Conservation (phyloP, 2,329 filamentous ascomycete species). For the Alternaria brassicae region DNA sequence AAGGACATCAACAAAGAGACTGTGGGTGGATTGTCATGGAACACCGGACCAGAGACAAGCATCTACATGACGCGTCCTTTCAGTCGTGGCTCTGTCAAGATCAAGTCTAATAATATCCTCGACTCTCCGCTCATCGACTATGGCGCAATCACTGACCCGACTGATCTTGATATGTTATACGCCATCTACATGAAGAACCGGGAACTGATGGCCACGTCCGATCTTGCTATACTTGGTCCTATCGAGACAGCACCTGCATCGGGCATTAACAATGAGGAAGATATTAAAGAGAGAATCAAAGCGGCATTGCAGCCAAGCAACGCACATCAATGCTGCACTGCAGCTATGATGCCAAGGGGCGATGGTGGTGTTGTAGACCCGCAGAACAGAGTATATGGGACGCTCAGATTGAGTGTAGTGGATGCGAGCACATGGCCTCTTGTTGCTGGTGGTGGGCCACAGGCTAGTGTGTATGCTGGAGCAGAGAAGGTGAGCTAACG, state of each 20-base stretch:
- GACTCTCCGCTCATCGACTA: constrained; percentile 39
- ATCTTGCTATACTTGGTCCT: constrained; percentile 41
- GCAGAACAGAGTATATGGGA: constrained; percentile 28
- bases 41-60: constrained; percentile 27
- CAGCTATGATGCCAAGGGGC: constrained; percentile 25
- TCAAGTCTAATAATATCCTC: constrained; percentile 38
- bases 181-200: constrained; percentile 45
- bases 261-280: constrained; percentile 15
- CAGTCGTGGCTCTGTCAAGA: constrained; percentile 43
- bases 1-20: constrained; percentile 21
- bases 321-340: constrained; percentile 35
- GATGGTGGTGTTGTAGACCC: constrained; percentile 31
- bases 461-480: constrained; percentile 27
- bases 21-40: constrained; percentile 37
- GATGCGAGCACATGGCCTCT: constrained; percentile 35
- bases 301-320: constrained; percentile 15
- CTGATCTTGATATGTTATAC: constrained; percentile 42
- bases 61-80: constrained; percentile 45
- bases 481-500: constrained; percentile 27
- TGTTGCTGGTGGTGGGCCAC: constrained; percentile 19
- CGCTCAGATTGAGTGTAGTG: constrained; percentile 29
- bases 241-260: constrained; percentile 38
- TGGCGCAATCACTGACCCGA: constrained; percentile 36
- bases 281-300: constrained; percentile 20
- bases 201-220: constrained; percentile 37